These are phyloP conservation scores for Debaryomycetaceae sp. DNA, from an alignment of 1,139 yeast species.

Conservation along the genomic window DNA sequence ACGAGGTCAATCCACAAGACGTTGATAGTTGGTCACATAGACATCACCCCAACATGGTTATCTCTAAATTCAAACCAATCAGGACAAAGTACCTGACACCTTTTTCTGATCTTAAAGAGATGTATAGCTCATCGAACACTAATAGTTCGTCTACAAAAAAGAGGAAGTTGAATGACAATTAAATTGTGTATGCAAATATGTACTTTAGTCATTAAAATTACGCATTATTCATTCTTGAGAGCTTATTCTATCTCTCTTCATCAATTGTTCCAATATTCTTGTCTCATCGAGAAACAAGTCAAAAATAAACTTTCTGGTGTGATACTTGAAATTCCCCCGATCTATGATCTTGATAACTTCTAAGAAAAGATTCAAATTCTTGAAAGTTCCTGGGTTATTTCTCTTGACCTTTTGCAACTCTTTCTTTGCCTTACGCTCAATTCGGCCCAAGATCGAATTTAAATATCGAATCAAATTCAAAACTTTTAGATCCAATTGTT, in stretches of 20 bases:
- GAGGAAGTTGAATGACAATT: constrained; percentile 8
- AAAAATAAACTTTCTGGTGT: constrained; percentile 63
- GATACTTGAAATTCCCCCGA: constrained; percentile 60
- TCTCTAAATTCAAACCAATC: constrained; percentile 33
- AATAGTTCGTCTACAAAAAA: not conserved
- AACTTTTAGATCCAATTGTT: constrained; percentile 30
- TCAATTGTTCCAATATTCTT: constrained; percentile 51
- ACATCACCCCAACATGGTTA: constrained; percentile 33
- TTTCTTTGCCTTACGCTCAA: constrained; percentile 64
- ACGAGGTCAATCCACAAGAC: constrained; percentile 40
- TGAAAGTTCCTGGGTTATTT: constrained; percentile 54
- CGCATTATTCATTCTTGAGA: not conserved
- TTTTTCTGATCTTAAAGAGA: not conserved
- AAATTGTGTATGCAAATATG: constrained; percentile 2
- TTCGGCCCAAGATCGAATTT: constrained; percentile 61
- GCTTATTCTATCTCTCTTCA: constrained; percentile 38
- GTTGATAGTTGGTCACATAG: constrained; percentile 39
- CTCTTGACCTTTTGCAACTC: constrained; percentile 57
- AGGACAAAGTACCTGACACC: constrained; percentile 10
- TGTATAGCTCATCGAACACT: not conserved
- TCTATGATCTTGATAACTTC: constrained; percentile 64
- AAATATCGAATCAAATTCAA: constrained; percentile 53
- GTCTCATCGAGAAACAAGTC: constrained; percentile 59
- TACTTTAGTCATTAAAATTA: not conserved
- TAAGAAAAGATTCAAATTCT: constrained; percentile 52